These are phyloP conservation scores for Trichocomaceae sp. DNA, from an alignment of 2,329 filamentous ascomycete genomes.

Conservation along the genomic window DNA sequence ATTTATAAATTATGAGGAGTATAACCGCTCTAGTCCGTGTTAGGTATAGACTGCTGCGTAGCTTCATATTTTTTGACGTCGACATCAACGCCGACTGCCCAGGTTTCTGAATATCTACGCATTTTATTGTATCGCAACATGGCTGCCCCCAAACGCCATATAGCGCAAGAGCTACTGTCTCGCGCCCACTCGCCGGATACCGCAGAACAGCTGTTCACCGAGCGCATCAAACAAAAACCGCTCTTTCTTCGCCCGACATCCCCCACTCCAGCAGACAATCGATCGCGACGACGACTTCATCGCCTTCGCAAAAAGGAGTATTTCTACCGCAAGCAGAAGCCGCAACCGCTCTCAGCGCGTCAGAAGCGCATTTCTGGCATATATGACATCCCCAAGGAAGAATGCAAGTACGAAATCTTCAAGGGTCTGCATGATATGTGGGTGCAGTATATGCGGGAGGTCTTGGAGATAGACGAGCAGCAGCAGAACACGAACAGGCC, in stretches of 20 bases:
- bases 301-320: conserved; percentile 44
- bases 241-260: conserved; percentile 72
- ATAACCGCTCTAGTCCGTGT: not conserved
- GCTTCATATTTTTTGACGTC: not conserved
- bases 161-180: conserved; percentile 61
- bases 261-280: conserved; percentile 52
- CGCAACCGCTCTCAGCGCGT: conserved; percentile 67
- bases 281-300: conserved; percentile 48
- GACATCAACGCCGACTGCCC: not conserved
- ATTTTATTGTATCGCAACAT: conserved; percentile 2
- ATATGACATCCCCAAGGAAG: conserved; percentile 64
- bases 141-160: conserved; percentile 26
- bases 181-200: conserved; percentile 73
- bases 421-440: conserved; percentile 71
- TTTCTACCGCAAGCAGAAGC: conserved; percentile 46
- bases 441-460: conserved; percentile 75
- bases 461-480: conserved; percentile 55
- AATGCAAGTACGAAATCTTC: conserved; percentile 69
- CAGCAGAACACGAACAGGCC: conserved; percentile 9
- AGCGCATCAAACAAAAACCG: conserved; percentile 76
- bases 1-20: not conserved
- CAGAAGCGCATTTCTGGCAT: conserved; percentile 68
- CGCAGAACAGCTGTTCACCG: conserved; percentile 64
- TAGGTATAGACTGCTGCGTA: not conserved
- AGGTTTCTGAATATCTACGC: not conserved